Evolutionary conservation across 192 early-diverging fungal genomes (phyloP), one percentile per base, ranked within the genome.

Genomic region (Coemansia sp.): DNA sequence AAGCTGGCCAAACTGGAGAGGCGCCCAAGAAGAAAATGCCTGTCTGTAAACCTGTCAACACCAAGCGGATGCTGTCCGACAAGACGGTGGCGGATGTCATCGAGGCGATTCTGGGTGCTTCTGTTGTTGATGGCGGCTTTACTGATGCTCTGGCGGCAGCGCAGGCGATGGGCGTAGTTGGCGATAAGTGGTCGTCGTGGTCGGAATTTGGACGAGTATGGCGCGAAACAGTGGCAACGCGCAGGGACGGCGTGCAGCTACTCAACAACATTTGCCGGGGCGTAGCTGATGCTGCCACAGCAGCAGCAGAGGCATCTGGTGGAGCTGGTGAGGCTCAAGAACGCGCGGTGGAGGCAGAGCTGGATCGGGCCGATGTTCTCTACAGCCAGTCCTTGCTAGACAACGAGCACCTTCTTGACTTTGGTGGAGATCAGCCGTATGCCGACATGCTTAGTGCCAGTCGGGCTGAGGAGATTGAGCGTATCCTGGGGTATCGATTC

Each of bases 21-120:
- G 51, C 51, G 27, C 51, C n/a, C 51, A 29, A 54, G 51, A 54
- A 54, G 51, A 54, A 54, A 16, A 11, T 31, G 24, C 27, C 51
- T 2, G 27, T 54, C 51, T 54, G 51, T 16, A 54, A 54, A 14
- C 11, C 35, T 9, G 17, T 66, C 33, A 36, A n/a, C 21, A 74
- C 62, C n/a, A 33, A 19, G 21, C 69, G 67, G 13, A 34, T 56
- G 42, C 80, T 95, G n/a, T 91, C 91, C 4, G 89, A 94, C 63
- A 97, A 97, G 56, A 88, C 89, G 0, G 70, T 94, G 34, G 95
- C 95, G 0, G 95, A 97, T 81, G 74, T 90, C 37, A 84, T 97
- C 1, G 95, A 97, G 70, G 89, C 95, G 0, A 78, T 91, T 6
- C 71, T 97, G 19, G 95, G 94, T 0, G 95, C 91, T 0, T 84